Conservation (phyloP, 2,329 filamentous ascomycete species). For the Penicillium sp. region DNA sequence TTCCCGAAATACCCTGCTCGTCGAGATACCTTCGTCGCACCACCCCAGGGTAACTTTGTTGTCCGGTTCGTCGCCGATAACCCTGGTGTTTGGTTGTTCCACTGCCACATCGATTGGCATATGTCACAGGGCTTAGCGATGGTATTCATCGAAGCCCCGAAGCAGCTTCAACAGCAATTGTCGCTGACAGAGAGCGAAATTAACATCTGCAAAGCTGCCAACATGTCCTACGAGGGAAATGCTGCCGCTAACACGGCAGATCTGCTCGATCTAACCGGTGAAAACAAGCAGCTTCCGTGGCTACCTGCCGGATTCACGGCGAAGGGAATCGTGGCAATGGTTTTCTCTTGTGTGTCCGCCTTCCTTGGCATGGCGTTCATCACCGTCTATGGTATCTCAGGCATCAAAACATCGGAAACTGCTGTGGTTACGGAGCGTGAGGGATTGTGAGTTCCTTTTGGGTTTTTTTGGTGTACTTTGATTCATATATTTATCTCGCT, state of each 20-base stretch:
- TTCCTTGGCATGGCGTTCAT: slow-evolving; percentile 67
- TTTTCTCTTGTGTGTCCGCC: slow-evolving; percentile 68
- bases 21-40: slow-evolving; percentile 66
- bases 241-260: slow-evolving; percentile 69
- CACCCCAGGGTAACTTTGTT: slow-evolving; percentile 65
- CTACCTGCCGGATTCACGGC: slow-evolving; percentile 69
- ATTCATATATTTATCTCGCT: not conserved
- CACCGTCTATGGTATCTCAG: slow-evolving; percentile 56
- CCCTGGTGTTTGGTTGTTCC: slow-evolving; percentile 65
- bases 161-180: slow-evolving; percentile 59
- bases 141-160: slow-evolving; percentile 62
- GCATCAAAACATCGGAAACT: slow-evolving; percentile 2
- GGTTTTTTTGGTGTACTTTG: not conserved
- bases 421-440: not conserved
- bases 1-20: slow-evolving; percentile 61
- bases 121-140: slow-evolving; percentile 64
- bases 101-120: slow-evolving; percentile 82
- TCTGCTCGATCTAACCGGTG: slow-evolving; percentile 61
- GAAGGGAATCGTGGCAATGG: slow-evolving; percentile 69
- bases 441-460: not conserved
- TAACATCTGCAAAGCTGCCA: slow-evolving; percentile 56
- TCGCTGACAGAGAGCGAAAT: slow-evolving; percentile 61
- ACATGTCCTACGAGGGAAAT: slow-evolving; percentile 61
- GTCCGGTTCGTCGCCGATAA: slow-evolving; percentile 51
- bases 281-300: slow-evolving; percentile 55